Evolutionary conservation across 1,284 basidiomycete genomes (phyloP).

Genomic region (Rhodotorula glutinis): DNA sequence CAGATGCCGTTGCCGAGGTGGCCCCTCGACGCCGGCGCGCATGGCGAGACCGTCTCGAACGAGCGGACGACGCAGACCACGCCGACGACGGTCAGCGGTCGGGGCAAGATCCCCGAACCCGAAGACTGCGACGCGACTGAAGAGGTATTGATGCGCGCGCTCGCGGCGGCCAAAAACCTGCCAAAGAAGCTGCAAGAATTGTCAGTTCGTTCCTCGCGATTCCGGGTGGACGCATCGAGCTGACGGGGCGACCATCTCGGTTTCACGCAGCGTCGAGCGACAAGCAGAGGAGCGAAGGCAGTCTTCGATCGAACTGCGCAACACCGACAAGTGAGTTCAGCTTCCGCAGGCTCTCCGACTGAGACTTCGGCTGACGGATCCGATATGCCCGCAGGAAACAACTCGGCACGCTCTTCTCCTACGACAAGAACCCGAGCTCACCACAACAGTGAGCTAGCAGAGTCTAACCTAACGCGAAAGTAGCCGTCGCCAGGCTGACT

Average conservation of each 20-base stretch:
- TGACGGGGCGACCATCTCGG: neutral
- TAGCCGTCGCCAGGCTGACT: neutral
- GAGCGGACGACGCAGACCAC: neutral
- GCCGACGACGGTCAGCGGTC: neutral
- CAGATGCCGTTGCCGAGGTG: constrained; percentile 24
- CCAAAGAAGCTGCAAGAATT: constrained; percentile 40
- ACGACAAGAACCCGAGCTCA: constrained; percentile 23
- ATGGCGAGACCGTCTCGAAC: constrained; percentile 56
- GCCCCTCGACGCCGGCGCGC: constrained; percentile 20
- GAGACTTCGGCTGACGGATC: too few species aligned
- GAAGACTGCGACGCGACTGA: constrained; percentile 41
- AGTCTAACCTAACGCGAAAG: neutral
- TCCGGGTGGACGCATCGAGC: too few species aligned
- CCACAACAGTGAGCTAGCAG: constrained; percentile 35
- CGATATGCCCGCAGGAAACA: constrained; percentile 51
- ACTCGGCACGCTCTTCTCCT: constrained; percentile 47
- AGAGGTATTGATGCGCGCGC: constrained; percentile 33
- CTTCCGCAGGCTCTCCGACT: neutral
- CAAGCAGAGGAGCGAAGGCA: constrained; percentile 38
- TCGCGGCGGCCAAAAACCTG: constrained; percentile 27
- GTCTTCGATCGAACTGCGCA: constrained; percentile 41
- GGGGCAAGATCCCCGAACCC: constrained; percentile 34
- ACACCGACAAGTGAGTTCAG: constrained; percentile 27
- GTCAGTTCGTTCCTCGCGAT: constrained; percentile 9
- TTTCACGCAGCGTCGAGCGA: constrained; percentile 24